These are phyloP conservation scores for Lachnellula occidentalis DNA, from an alignment of 2,329 filamentous ascomycete genomes.

Conservation along the genomic window DNA sequence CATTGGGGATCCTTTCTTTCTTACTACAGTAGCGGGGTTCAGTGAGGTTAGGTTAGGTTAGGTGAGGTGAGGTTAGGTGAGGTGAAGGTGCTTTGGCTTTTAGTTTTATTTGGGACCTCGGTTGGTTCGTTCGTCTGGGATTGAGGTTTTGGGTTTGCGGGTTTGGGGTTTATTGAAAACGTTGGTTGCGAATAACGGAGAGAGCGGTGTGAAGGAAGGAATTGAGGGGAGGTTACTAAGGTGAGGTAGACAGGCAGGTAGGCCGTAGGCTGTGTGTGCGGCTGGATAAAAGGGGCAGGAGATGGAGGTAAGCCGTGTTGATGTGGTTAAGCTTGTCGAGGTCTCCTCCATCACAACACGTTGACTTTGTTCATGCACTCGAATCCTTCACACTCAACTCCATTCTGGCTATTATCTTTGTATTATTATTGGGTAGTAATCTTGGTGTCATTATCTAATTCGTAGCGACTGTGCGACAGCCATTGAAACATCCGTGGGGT, in stretches of 20 bases:
- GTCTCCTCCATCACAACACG: background rate
- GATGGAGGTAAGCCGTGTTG: background rate
- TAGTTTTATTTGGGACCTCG: background rate
- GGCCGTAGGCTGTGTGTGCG: no score
- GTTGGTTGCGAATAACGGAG: no score
- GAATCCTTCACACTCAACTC: background rate
- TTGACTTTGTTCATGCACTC: background rate
- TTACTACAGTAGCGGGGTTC: no score
- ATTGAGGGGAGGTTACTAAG: background rate
- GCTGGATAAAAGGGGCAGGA: background rate
- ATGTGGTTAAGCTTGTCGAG: no score
- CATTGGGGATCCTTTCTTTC: no score
- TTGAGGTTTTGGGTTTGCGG: background rate
- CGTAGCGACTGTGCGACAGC: conserved; percentile 19
- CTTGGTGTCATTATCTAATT: conserved; percentile 10
- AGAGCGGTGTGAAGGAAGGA: background rate
- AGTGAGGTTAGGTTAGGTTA: no score
- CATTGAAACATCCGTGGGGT: conserved; percentile 16
- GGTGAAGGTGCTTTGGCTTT: no score
- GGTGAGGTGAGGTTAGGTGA: background rate
- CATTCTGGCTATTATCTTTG: background rate
- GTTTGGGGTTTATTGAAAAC: no score
- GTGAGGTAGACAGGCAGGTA: background rate
- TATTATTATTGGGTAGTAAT: background rate
- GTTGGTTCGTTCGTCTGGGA: background rate